A percentile compares a stretch with the other conserved stretches of the same genome.
Evolutionary conservation across 139 green algal species (phyloP).

Genomic region (Tetradesmus obliquus): DNA sequence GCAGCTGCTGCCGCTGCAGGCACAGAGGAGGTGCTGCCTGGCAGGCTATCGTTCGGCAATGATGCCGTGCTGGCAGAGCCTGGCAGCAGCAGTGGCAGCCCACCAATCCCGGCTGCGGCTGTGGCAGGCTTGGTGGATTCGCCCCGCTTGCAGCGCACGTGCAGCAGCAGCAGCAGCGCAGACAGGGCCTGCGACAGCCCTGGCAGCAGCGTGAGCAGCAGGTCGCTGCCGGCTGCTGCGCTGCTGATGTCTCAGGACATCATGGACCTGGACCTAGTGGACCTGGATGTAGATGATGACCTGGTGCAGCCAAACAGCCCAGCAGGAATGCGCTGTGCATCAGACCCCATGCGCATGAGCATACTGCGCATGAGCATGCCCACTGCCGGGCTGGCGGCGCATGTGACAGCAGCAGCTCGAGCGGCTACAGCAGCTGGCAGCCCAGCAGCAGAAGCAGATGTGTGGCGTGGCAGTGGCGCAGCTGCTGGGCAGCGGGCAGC

Average conservation of each 20-base stretch:
- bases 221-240: background rate
- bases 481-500: background rate
- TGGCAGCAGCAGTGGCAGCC: background rate
- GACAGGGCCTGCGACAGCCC: background rate
- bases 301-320: background rate
- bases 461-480: background rate
- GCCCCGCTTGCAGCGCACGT: background rate
- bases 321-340: background rate
- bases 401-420: background rate
- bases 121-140: background rate
- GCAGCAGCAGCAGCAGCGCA: background rate
- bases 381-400: background rate
- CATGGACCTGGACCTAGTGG: constrained; percentile 25
- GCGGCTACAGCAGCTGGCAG: background rate
- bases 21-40: background rate
- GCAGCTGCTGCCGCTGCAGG: background rate
- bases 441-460: background rate
- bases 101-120: background rate
- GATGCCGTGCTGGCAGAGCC: background rate
- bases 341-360: background rate
- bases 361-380: background rate
- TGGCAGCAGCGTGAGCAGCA: constrained; percentile 25
- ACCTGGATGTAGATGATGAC: constrained; percentile 2
- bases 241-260: constrained; percentile 14
- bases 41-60: background rate